A percentile compares a stretch with the other conserved stretches of the same genome.
phyloP scores from a whole-genome alignment of 2,329 filamentous ascomycete genomes.

The Sordariomycetes sp. region DNA sequence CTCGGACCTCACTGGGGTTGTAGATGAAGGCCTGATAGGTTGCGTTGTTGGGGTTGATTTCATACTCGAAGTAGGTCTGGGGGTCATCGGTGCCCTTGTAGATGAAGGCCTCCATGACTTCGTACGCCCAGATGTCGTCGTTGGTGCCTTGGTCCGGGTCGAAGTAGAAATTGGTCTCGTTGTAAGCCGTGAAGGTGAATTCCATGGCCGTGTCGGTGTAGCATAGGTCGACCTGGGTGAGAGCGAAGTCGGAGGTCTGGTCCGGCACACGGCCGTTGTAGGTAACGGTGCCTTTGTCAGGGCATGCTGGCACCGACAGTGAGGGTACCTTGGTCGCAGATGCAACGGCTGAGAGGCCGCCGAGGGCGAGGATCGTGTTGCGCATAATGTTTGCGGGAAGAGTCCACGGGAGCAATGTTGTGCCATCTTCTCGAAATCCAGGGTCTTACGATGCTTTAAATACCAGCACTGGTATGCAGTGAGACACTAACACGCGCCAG shows the following conservation, averaged over 20 bases:
- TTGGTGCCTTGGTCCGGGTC: conserved; percentile 31
- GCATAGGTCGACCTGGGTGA: conserved; percentile 35
- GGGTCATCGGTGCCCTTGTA: conserved; percentile 34
- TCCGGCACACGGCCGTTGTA: conserved; percentile 33
- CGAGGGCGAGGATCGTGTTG: not conserved
- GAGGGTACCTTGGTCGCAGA: conserved; percentile 9
- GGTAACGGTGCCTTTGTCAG: conserved; percentile 21
- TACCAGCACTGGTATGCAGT: too few relatives aligned
- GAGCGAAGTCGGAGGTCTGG: conserved; percentile 25
- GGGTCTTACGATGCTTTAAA: too few relatives aligned
- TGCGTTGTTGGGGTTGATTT: conserved; percentile 40
- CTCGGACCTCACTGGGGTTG: conserved; percentile 37
- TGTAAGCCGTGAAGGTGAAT: conserved; percentile 32
- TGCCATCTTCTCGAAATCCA: too few relatives aligned
- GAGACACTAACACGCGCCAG: too few relatives aligned
- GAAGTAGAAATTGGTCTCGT: conserved; percentile 38
- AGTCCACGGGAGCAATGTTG: too few relatives aligned
- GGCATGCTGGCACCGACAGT: conserved; percentile 29
- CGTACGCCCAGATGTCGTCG: conserved; percentile 36
- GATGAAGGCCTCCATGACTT: conserved; percentile 42
- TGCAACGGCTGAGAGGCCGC: conserved; percentile 1
- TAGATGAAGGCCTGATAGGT: conserved; percentile 42
- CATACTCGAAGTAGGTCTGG: conserved; percentile 39
- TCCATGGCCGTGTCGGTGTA: conserved; percentile 29
- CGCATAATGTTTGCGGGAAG: not conserved